Evolutionary conservation across 208 protist genomes (phyloP).

Genomic region (Leishmania gerbilli): DNA sequence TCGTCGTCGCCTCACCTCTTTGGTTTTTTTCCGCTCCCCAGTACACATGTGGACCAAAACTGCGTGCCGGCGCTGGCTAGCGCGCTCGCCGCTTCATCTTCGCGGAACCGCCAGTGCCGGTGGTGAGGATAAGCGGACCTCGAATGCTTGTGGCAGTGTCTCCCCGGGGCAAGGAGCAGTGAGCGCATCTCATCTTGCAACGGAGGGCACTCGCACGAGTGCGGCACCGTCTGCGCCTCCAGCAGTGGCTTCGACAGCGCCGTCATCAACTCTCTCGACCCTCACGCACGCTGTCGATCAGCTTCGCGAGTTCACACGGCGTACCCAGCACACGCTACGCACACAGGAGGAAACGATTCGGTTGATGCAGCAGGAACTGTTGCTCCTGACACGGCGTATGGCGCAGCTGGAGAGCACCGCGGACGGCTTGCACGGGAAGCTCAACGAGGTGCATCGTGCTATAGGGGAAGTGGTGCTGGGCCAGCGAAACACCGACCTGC

Average conservation of each 20-base stretch:
- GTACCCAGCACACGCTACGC: conserved; percentile 22
- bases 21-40: neutral
- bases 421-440: conserved; percentile 33
- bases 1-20: too few species aligned
- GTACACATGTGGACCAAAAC: conserved; percentile 18
- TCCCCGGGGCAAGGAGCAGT: neutral
- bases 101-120: neutral
- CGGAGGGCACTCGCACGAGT: neutral
- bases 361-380: conserved; percentile 48
- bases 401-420: conserved; percentile 43
- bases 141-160: neutral
- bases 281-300: conserved; percentile 24
- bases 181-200: neutral
- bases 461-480: conserved; percentile 58
- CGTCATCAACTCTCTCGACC: neutral
- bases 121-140: neutral
- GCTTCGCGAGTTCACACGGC: conserved; percentile 24
- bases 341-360: conserved; percentile 33
- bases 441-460: conserved; percentile 42
- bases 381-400: conserved; percentile 51
- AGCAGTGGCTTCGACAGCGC: neutral
- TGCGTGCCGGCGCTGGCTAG: neutral
- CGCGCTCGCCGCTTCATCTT: conserved; percentile 9
- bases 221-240: neutral
- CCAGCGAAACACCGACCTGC: conserved; percentile 59